Base-by-base conservation (phyloP, 2,329 filamentous ascomycete genomes). In the Verticillium zaregamsianum region DNA sequence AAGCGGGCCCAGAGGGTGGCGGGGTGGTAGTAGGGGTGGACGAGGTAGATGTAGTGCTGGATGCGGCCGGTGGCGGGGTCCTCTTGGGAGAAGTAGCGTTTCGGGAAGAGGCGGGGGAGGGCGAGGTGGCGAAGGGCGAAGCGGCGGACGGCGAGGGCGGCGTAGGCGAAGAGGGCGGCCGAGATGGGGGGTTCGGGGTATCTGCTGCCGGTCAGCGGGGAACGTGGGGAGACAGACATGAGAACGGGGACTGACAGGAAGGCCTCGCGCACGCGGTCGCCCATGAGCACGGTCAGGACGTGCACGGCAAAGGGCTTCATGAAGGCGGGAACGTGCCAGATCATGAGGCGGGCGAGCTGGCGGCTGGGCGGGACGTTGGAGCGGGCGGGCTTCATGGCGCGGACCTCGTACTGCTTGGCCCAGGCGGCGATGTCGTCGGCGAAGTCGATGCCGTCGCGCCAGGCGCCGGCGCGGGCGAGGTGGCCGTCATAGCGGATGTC, bases 11-110 rank as follows among this genome's bases (percentile, higher is more conserved):
- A 85, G 49, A 84, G 72, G 0, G 83, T 89, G 32, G 80, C 80
- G 63, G 82, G 79, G 28, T 84, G 78, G 72, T 91, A 91, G 74
- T 84, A 90, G 2, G 89, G 90, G 56, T 86, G 82, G 12, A 85
- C 83, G 31, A 87, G 80, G 73, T 86, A 90, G 40, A 77, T 66
- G 0, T 76, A 67, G 71, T 68, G 71, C 59, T 80, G 78, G 64
- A 86, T 80, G 3, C 83, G 81, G 0, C 83, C 83, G 0, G 83
- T 82, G 33, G 79, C 73, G 11, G 78, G 74, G 64, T 90, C 82
- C 0, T 82, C 76, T 0, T 83, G 76, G 2, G 76, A 74, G 52
- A 86, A 59, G 61, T 72, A 71, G 61, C 73, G 66, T 66, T 79
- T 63, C 70, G 70, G 67, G 68, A 73, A 61, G 70, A 80, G 59